Evolutionary conservation across 108 stramenopile genomes (phyloP), one percentile per base, ranked within the genome.

Genomic region (Nannochloropsis granulata): DNA sequence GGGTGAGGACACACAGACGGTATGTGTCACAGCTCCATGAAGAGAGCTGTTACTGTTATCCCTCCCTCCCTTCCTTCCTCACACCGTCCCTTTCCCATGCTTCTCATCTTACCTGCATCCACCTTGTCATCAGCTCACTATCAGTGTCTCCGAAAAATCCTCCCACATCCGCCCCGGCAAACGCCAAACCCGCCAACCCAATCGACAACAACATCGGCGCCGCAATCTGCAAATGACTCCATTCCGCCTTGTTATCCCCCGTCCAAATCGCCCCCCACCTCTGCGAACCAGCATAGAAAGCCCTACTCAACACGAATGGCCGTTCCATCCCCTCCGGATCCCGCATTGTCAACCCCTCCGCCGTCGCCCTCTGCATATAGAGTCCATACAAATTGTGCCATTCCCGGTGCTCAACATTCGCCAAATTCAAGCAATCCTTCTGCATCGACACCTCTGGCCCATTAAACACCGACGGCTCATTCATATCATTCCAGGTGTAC

Each of bases 321-420:
- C 99, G 95, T 13, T 88, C 83, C 25, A 94, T 78, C 14, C 78
- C 83, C 44, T 84, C 44, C 43, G 79, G 78, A 81, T 91, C 93
- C 81, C 96, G 92, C 71, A 88, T 90, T 84, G 91, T 92, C 78
- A 94, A 92, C 21, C 99, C 99, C 91, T 95, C 93, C 19, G 92
- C 87, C 13, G 99, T 99, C 12, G 99, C 95, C 86, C 94, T 91
- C 82, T 99, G 98, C 89, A 98, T 96, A 34, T 98, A 94, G 93
- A 98, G 94, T 24, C 98, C 98, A 88, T 98, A 99, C 13, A 98
- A 86, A 89, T 99, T 99, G 92, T 99, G 99, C 99, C 99, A 99
- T 87, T 99, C 97, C 24, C 99, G 93, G 87, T 98, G 98, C 90
- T 99, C 99, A 14, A 94, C 92, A 19, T 95, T 96, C 16, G 92